Base-by-base conservation (phyloP, 1,284 basidiomycete species). In the Ceratobasidium sp. region DNA sequence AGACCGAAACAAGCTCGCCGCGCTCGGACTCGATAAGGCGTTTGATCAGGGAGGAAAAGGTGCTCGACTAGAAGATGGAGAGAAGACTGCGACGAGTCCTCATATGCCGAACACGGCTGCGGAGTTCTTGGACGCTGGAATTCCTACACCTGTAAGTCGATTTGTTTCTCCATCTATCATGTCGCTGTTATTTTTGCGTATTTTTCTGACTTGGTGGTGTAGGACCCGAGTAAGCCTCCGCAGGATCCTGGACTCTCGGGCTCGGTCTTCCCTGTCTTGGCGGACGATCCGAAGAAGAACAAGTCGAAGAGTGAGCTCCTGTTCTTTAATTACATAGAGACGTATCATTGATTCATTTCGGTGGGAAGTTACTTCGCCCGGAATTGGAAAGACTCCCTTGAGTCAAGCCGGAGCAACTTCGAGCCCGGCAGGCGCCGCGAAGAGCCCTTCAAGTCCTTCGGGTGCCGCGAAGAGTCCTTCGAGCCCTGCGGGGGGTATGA, bases 61-160 rank as follows among this genome's bases (percentile, higher is more conserved):
- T 41, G n/a, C n/a, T n/a, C n/a, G n/a, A n/a, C n/a, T n/a, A n/a
- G n/a, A n/a, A n/a, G 57, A 60, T 29, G 19, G 54, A 9, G 41
- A 71, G 33, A 54, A 5, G 17, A 44, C 53, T 17, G 44, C 59
- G 41, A 29, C 36, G 6, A 57, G 54, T 36, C 44, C 59, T 17
- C 44, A n/a, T 45, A 14, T 54, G 15, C 54, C 66, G 15, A 59
- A 71, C 41, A 71, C 66, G 44, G 66, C 66, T 11, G 66, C 66
- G 6, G 47, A 24, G 44, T 71, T 71, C 27, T 6, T 71, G 54
- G 44, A 71, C 24, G 8, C 66, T n/a, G 31, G n/a, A 31, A 31
- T 71, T 27, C 9, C 66, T 44, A 71, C 66, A 3, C 66, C 66
- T n/a, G 66, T 71, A 17, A 71, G 66, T 59, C 11, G 36, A n/a